phyloP scores from a whole-genome alignment of 371 early-diverging fungal species.

The Apophysomyces ossiformis region DNA sequence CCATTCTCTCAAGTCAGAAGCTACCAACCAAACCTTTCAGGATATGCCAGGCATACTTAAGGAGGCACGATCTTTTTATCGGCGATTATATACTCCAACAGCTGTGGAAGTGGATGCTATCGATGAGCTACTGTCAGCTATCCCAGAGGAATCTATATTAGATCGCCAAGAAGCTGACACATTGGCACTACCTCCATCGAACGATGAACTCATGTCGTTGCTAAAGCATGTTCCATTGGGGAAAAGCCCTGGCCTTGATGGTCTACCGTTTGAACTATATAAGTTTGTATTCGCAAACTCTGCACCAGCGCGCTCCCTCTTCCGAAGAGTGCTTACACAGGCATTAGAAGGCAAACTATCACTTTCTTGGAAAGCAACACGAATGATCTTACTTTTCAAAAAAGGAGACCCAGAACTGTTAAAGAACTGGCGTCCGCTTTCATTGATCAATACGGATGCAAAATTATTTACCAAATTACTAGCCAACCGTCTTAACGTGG shows the following conservation, averaged over 20 bases:
- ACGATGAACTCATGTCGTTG: neutral
- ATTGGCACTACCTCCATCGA: neutral
- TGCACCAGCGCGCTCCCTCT: no score
- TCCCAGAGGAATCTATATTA: neutral
- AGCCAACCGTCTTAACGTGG: no score
- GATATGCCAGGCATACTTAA: no score
- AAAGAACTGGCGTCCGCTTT: slow-evolving; percentile 31
- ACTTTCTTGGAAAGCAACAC: slow-evolving; percentile 22
- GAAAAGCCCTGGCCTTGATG: slow-evolving; percentile 36
- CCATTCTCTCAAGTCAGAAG: neutral
- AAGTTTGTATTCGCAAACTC: neutral
- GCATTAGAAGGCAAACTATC: no score
- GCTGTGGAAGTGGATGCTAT: slow-evolving; percentile 4
- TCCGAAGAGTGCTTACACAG: no score
- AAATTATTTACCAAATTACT: no score
- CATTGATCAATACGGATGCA: slow-evolving; percentile 20
- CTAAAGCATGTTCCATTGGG: slow-evolving; percentile 13
- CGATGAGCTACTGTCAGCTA: neutral
- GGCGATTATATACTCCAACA: no score
- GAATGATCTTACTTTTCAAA: slow-evolving; percentile 37
- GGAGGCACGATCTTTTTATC: no score
- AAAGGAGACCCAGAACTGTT: slow-evolving; percentile 31
- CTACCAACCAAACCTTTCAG: no score
- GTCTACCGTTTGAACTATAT: slow-evolving; percentile 37
- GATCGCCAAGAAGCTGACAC: neutral